Evolutionary conservation across 2,329 filamentous ascomycete genomes (phyloP).

Genomic region (Colletotrichum sp.): DNA sequence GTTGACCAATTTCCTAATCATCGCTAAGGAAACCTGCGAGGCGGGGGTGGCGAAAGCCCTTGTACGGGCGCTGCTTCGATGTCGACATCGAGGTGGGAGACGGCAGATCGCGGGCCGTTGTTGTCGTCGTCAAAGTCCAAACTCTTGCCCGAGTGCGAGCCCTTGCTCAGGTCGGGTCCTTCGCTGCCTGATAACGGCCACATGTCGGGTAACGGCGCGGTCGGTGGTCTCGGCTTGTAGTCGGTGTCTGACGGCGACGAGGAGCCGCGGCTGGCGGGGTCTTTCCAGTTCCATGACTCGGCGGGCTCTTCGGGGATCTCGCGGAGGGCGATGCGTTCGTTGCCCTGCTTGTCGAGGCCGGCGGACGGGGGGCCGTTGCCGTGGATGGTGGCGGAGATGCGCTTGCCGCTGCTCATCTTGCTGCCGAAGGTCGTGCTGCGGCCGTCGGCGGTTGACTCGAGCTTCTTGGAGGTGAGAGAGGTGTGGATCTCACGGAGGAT

Average conservation of each 20-base stretch:
- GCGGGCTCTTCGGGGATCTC: conserved; percentile 19
- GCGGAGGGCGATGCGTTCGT: conserved; percentile 20
- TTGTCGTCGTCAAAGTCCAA: conserved; percentile 1
- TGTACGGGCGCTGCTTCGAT: neutral
- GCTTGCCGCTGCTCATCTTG: conserved; percentile 17
- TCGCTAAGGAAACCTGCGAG: conserved; percentile 10
- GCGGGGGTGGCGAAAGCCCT: conserved; percentile 14
- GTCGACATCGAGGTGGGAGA: neutral
- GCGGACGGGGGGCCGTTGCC: neutral
- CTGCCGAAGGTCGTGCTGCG: conserved; percentile 6
- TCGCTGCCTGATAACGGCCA: conserved; percentile 14
- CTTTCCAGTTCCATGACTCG: neutral
- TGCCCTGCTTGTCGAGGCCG: conserved; percentile 8
- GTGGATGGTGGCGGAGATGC: conserved; percentile 1
- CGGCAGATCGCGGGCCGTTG: neutral
- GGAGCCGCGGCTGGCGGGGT: neutral
- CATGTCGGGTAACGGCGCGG: conserved; percentile 7
- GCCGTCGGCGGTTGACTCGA: conserved; percentile 17
- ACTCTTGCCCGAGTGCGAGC: neutral
- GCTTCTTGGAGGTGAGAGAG: conserved; percentile 20
- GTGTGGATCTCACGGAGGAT: conserved; percentile 36
- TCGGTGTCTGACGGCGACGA: neutral
- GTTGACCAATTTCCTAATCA: neutral
- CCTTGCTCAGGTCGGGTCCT: neutral
- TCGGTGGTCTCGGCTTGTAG: conserved; percentile 12